Evolutionary conservation across 768 basidiomycete species (phyloP), one percentile per base, ranked within the genome.

Genomic region (Trametes cubensis): DNA sequence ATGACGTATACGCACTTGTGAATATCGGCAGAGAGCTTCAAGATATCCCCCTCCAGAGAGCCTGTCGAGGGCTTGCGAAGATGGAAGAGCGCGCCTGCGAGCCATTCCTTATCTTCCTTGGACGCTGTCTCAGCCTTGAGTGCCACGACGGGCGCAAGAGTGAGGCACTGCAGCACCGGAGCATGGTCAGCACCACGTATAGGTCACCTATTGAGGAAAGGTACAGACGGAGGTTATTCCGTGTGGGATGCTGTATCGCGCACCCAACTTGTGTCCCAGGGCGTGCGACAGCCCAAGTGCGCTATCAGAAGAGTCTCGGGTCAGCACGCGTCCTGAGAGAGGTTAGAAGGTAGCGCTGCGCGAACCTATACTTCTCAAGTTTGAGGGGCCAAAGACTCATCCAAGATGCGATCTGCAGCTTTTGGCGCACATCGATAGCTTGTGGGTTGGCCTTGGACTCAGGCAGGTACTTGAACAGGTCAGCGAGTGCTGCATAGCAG

Each of bases 331-430:
- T 11, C 34, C 34, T 34, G 2, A 11, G 11, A 34, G 10, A 11
- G 4, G 4, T 11, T 10, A 34, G 2, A 34, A 34, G 34, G 23
- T 8, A 6, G 23, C 8, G 28, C 47, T 26, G 49, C 23, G 51
- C 62, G 47, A 26, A 85, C 87, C 79, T 79, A 67, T 85, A 85
- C 66, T 76, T 80, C 67, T 85, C 83, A 10, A 79, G 60, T 67
- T 82, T 85, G 45, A 79, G 73, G 0, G 89, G 89, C 88, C 87
- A 91, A 13, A 89, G 66, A 64, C 87, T 89, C 87, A 90, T 89
- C 91, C 89, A 92, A 0, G 88, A 82, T 2, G 89, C 90, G 44
- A 92, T 58, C 70, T 90, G 84, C 15, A 91, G 78, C 70, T 82
- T 86, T 67, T 90, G 88, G 17, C 91, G 83, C 55, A 77, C 72